These are phyloP conservation scores for Sporothrix pallida DNA, from an alignment of 2,329 filamentous ascomycete species.

Conservation along the genomic window DNA sequence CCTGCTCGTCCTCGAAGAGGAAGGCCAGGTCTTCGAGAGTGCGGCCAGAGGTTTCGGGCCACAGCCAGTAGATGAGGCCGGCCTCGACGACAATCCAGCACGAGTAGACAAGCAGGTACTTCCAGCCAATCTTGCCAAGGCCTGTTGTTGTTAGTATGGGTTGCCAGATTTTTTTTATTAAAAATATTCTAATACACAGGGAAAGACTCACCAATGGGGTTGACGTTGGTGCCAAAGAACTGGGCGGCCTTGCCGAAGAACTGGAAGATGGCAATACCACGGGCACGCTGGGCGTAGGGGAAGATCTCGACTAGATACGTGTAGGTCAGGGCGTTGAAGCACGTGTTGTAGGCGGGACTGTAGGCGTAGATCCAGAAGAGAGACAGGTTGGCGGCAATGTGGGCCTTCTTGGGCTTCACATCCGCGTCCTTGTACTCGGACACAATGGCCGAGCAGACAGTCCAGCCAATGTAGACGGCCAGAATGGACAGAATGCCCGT, in stretches of 20 bases:
- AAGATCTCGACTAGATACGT: conserved; percentile 49
- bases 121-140: conserved; percentile 13
- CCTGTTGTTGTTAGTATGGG: not conserved
- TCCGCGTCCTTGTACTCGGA: conserved; percentile 38
- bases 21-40: conserved; percentile 44
- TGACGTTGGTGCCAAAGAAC: conserved; percentile 38
- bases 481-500: conserved; percentile 58
- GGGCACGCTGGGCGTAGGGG: conserved; percentile 43
- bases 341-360: conserved; percentile 65
- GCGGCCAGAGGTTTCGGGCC: conserved; percentile 42
- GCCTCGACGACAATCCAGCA: conserved; percentile 46
- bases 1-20: conserved; percentile 34
- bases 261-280: conserved; percentile 46
- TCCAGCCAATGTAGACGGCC: conserved; percentile 55
- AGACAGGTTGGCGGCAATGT: conserved; percentile 47
- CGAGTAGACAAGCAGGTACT: conserved; percentile 43
- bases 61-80: conserved; percentile 45
- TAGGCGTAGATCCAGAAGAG: conserved; percentile 64
- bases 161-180: too few species aligned
- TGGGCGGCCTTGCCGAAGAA: conserved; percentile 35
- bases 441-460: conserved; percentile 49
- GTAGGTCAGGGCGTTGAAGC: conserved; percentile 70
- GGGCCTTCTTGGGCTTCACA: conserved; percentile 30
- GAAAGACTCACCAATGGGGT: conserved; percentile 41
- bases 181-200: not conserved